phyloP scores from a whole-genome alignment of 805 yeast species.

The Gaillardinia entomophila region DNA sequence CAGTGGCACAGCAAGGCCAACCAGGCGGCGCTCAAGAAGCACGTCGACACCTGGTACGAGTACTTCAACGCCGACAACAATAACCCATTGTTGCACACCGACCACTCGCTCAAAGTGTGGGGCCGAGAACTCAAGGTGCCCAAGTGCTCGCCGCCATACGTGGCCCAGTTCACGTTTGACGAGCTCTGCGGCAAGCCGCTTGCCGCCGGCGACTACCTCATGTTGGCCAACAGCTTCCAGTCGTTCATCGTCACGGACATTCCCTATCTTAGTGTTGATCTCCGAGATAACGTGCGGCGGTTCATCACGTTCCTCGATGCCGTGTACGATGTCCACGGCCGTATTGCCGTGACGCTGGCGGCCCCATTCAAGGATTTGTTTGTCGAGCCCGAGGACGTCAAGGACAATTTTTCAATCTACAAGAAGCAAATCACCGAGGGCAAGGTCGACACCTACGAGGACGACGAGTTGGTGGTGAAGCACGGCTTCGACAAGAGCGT shows the following conservation, averaged over 20 bases:
- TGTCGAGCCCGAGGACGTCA: conserved; percentile 69
- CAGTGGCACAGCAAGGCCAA: conserved; percentile 48
- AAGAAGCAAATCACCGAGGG: conserved; percentile 30
- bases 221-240: conserved; percentile 68
- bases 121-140: conserved; percentile 82
- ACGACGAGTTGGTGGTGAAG: conserved; percentile 61
- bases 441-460: conserved; percentile 36
- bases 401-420: conserved; percentile 41
- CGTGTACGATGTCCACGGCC: conserved; percentile 84
- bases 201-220: conserved; percentile 92
- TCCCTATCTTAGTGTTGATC: conserved; percentile 73
- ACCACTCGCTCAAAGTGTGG: conserved; percentile 60
- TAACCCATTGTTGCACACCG: conserved; percentile 11
- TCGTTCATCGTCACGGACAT: conserved; percentile 89
- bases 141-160: conserved; percentile 64
- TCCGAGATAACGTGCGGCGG: conserved; percentile 80
- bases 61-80: conserved; percentile 64
- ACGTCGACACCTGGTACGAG: conserved; percentile 70
- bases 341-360: conserved; percentile 84
- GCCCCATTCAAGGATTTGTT: conserved; percentile 80
- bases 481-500: conserved; percentile 73
- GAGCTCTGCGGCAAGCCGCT: conserved; percentile 82
- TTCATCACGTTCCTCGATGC: conserved; percentile 95
- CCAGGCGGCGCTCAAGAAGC: conserved; percentile 47
- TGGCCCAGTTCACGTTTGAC: conserved; percentile 84